These are phyloP conservation scores for Ustilago sp. DNA, from an alignment of 1,284 basidiomycete genomes.

Conservation along the genomic window DNA sequence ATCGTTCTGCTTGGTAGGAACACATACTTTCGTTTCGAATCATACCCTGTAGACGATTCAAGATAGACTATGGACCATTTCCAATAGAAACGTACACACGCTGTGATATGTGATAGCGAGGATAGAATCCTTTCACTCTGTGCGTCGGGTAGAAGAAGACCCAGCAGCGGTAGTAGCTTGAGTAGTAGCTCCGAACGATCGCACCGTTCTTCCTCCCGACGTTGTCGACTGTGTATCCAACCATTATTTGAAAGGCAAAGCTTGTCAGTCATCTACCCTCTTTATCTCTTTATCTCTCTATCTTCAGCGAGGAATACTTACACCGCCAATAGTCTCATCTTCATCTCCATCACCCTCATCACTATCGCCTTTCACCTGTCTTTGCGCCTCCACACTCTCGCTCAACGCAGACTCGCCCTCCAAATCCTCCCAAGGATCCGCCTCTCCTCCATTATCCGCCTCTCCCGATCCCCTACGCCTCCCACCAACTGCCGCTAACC, in stretches of 20 bases:
- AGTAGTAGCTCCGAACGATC: slow-evolving; percentile 47
- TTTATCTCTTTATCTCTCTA: neutral
- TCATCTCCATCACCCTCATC: slow-evolving; percentile 20
- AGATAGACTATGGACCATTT: neutral
- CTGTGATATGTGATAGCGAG: neutral
- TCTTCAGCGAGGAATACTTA: slow-evolving; percentile 2
- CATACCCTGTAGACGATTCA: slow-evolving; percentile 16
- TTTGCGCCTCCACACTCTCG: slow-evolving; percentile 8
- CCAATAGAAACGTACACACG: neutral
- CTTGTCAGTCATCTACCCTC: neutral
- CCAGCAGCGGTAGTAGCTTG: slow-evolving; percentile 35
- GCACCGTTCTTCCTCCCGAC: slow-evolving; percentile 25
- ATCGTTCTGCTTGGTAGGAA: slow-evolving; percentile 48
- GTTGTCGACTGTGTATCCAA: slow-evolving; percentile 28
- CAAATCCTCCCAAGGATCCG: slow-evolving; percentile 47
- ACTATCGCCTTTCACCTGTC: neutral
- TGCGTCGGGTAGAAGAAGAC: slow-evolving; percentile 18
- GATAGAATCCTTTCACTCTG: neutral
- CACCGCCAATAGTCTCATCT: slow-evolving; percentile 35
- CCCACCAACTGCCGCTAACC: slow-evolving; percentile 3
- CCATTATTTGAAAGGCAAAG: neutral
- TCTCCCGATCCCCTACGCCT: neutral
- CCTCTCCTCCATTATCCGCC: slow-evolving; percentile 17
- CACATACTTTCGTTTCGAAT: neutral
- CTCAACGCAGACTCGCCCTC: slow-evolving; percentile 13